Evolutionary conservation across 495 filamentous ascomycete genomes (phyloP).

Genomic region (Acidiella bohemica): DNA sequence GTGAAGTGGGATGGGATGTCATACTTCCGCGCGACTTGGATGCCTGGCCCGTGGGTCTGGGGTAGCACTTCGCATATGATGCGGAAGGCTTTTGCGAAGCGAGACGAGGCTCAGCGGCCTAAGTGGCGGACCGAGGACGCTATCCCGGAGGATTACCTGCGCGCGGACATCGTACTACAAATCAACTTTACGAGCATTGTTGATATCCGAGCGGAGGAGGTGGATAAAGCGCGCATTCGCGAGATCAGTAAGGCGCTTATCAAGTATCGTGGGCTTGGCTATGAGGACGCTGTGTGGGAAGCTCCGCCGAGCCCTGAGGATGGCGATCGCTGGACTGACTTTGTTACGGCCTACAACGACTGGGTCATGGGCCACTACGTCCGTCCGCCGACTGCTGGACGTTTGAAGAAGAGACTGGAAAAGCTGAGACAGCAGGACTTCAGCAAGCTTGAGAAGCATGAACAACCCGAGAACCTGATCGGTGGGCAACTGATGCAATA

Average conservation of each 20-base stretch:
- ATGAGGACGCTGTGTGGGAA: slow-evolving; percentile 88
- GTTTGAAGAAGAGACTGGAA: slow-evolving; percentile 47
- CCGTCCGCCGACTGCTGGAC: slow-evolving; percentile 36
- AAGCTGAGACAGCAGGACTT: slow-evolving; percentile 55
- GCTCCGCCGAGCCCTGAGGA: slow-evolving; percentile 56
- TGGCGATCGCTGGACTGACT: slow-evolving; percentile 63
- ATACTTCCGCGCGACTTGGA: slow-evolving; percentile 69
- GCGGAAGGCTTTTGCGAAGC: slow-evolving; percentile 61
- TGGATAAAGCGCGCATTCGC: slow-evolving; percentile 52
- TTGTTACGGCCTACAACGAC: slow-evolving; percentile 67
- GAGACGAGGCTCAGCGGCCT: slow-evolving; percentile 46
- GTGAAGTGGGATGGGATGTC: slow-evolving; percentile 74
- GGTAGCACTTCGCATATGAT: slow-evolving; percentile 50
- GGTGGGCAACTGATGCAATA: slow-evolving; percentile 85
- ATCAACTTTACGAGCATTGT: slow-evolving; percentile 50
- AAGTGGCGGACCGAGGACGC: slow-evolving; percentile 64
- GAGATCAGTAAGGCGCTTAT: slow-evolving; percentile 59
- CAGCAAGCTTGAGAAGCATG: slow-evolving; percentile 47
- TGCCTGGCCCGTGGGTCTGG: slow-evolving; percentile 79
- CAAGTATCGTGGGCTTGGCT: slow-evolving; percentile 91
- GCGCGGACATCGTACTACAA: slow-evolving; percentile 77
- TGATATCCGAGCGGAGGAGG: slow-evolving; percentile 38
- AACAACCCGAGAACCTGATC: slow-evolving; percentile 59
- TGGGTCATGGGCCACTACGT: slow-evolving; percentile 66
- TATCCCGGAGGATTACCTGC: slow-evolving; percentile 67